Percentiles rank a stretch among this genome's conserved stretches.
Evolutionary conservation across 1,284 basidiomycete species (phyloP).

Genomic region (Leccinum pallidistipes): DNA sequence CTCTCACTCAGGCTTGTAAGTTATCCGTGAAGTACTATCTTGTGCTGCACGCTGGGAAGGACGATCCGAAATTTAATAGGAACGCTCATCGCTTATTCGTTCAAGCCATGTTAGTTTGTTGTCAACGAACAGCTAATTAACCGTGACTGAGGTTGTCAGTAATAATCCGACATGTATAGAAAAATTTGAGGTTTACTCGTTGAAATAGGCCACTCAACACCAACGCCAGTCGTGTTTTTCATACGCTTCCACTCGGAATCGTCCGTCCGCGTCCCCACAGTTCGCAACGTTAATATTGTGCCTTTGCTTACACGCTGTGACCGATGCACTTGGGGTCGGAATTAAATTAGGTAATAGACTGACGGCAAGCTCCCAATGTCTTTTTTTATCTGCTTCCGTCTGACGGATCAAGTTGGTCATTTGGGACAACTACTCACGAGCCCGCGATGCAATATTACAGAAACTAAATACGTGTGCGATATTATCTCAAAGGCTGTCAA

Average conservation of each 20-base stretch:
- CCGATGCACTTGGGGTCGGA: not conserved
- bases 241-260: not conserved
- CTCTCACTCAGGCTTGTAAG: not conserved
- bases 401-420: slow-evolving; percentile 7
- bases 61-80: not conserved
- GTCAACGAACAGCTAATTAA: not conserved
- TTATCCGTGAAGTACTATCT: not conserved
- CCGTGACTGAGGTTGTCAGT: not conserved
- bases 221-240: not conserved
- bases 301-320: not conserved
- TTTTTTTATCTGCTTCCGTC: not conserved
- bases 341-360: not conserved
- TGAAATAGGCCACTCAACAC: not conserved
- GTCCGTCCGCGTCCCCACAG: not conserved
- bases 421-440: slow-evolving; percentile 47
- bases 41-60: not conserved
- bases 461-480: not conserved
- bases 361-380: not conserved
- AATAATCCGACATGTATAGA: not conserved
- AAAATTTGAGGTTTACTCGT: not conserved
- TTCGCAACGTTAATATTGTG: not conserved
- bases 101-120: not conserved
- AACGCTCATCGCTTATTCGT: not conserved
- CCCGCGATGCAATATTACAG: slow-evolving; percentile 27
- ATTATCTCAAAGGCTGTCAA: not conserved